These are phyloP conservation scores for Arthroderma sp. DNA, from an alignment of 2,329 filamentous ascomycete species.

Conservation along the genomic window DNA sequence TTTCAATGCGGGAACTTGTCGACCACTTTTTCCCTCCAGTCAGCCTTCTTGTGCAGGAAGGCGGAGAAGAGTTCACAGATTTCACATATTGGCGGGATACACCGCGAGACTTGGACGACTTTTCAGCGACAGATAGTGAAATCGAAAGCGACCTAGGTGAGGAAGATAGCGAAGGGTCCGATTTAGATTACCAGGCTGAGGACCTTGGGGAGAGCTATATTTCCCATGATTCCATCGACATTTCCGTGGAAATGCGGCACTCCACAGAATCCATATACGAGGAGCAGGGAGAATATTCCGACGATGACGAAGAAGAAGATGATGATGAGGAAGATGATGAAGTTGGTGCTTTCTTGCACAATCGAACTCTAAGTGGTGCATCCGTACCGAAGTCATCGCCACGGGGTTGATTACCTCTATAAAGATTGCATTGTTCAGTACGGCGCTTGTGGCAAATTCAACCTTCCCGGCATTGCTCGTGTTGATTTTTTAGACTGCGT, in stretches of 20 bases:
- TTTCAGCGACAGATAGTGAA: constrained; percentile 66
- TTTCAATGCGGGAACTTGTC: constrained; percentile 91
- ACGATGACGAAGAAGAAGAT: constrained; percentile 26
- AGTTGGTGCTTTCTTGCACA: not conserved
- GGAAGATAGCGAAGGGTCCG: constrained; percentile 32
- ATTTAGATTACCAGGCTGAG: constrained; percentile 27
- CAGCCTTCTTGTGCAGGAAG: constrained; percentile 70
- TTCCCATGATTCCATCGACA: constrained; percentile 38
- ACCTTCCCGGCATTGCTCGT: too few species aligned
- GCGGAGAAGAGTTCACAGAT: constrained; percentile 89
- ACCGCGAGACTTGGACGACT: constrained; percentile 74
- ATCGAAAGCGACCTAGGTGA: constrained; percentile 37
- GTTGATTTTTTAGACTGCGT: too few species aligned
- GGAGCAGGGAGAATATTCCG: constrained; percentile 12
- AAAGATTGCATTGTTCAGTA: too few species aligned
- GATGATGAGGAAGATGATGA: constrained; percentile 18
- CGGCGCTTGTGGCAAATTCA: too few species aligned
- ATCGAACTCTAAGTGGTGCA: not conserved
- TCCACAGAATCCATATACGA: constrained; percentile 23
- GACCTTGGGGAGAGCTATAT: constrained; percentile 42
- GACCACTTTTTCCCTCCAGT: constrained; percentile 97
- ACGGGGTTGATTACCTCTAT: too few species aligned
- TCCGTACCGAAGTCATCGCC: not conserved
- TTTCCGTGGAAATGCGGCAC: constrained; percentile 29
- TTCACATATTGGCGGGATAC: constrained; percentile 92